These are phyloP conservation scores for Entelexis paramagnoliae DNA, from an alignment of 1,139 yeast species.

Conservation along the genomic window DNA sequence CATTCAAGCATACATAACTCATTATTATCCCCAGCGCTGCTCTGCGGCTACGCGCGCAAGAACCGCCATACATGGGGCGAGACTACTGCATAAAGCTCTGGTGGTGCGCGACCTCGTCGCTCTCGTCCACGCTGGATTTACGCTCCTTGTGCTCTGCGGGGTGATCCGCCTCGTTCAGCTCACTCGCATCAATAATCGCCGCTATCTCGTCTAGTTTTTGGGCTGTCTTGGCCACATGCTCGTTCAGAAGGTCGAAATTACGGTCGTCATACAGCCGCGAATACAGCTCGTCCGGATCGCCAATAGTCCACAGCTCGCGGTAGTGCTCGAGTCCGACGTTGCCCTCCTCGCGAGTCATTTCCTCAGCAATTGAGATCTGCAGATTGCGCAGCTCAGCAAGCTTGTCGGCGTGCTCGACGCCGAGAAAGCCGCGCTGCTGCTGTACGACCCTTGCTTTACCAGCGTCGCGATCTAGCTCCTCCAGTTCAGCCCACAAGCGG, in stretches of 20 bases:
- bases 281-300: constrained; percentile 25
- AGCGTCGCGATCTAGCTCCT: constrained; percentile 71
- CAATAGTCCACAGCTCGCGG: constrained; percentile 24
- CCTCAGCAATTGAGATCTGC: constrained; percentile 51
- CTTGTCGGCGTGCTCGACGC: constrained; percentile 48
- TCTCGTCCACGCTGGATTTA: not conserved
- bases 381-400: constrained; percentile 46
- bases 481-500: constrained; percentile 78
- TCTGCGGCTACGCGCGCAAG: no score
- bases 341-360: constrained; percentile 38
- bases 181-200: constrained; percentile 31
- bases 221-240: constrained; percentile 36
- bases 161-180: constrained; percentile 6
- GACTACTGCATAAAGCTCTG: not conserved
- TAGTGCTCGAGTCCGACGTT: constrained; percentile 24
- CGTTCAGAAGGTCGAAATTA: constrained; percentile 36
- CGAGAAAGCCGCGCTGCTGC: constrained; percentile 50
- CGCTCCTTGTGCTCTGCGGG: not conserved
- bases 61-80: not conserved
- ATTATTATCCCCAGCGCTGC: no score
- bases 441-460: constrained; percentile 50
- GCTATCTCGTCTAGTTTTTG: constrained; percentile 38
- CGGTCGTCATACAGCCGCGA: constrained; percentile 38
- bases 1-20: not conserved
- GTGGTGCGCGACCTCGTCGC: not conserved